Evolutionary conservation across 2,329 filamentous ascomycete species (phyloP), one percentile per base, ranked within the genome.

Genomic region (Exophiala mesophila): DNA sequence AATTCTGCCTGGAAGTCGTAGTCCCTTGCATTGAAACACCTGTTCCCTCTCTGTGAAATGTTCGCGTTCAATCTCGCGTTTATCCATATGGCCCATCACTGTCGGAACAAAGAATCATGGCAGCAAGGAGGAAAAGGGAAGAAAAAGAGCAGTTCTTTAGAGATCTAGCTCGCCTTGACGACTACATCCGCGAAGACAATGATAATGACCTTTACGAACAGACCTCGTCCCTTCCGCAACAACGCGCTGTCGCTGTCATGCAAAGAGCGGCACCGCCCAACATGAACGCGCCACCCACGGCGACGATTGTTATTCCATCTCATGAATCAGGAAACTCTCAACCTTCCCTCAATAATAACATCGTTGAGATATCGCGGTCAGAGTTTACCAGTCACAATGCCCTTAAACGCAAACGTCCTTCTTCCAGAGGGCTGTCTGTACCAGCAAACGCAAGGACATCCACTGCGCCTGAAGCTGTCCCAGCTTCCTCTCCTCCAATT

Each of bases 111-210:
- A 18, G 10, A 31, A 36, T 15, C n/a, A 55, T 54, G 52, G 40
- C 39, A 29, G 24, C 42, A 6, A 7, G 18, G 15, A 36, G 46
- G 30, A 33, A 39, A 30, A 46, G 47, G 39, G 40, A 48, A 38
- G 50, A 53, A 47, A 53, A 49, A 21, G 49, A 52, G n/a, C 35
- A 41, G 8, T 56, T 56, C 45, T 56, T 55, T 31, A 36, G 39
- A 13, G 39, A 49, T 10, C 26, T 56, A 20, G 44, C 52, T 29
- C 40, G 31, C 3, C 35, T 56, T 6, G 55, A 59, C 12, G 52
- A 59, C 20, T 47, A 56, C 29, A 55, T 54, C 4, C 40, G 55
- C 9, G 49, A 59, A 17, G 41, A 46, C 16, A 38, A 47, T 48
- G 32, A 52, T 26, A 6, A 12, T 7, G 23, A 26, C 23, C 7